Base-by-base conservation (phyloP, 1,139 yeast genomes). In the Protomyces inouyei region DNA sequence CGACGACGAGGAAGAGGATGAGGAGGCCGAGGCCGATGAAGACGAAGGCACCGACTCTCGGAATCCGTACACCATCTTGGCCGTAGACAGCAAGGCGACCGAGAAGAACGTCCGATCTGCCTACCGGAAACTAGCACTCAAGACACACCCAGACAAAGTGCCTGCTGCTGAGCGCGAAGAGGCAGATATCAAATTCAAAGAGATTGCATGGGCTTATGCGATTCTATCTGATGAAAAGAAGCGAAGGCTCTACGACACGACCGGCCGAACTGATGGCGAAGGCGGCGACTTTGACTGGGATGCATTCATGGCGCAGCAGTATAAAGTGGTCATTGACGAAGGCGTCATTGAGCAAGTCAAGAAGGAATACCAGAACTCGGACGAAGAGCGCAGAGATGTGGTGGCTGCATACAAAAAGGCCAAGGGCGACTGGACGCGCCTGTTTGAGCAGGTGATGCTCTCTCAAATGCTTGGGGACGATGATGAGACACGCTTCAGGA, bases 381-480 rank as follows among this genome's bases (percentile, higher is more conserved):
- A 76, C 3, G 95, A 89, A 71, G 97, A 90, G 72, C 75, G 74
- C 52, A 78, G 77, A 2, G 97, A 90, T 72, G 81, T 91, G 21
- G 68, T 84, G 51, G 80, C 82, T 59, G 81, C 82, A 61, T 87
- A 88, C 75, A 73, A 78, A 3, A 81, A 79, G 69, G 81, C 82
- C 67, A 82, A 86, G 35, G 96, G 96, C 4, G 88, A 88, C 71
- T 82, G 89, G 71, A 77, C 85, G 60, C 78, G 79, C 66, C 76
- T 90, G 16, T 87, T 89, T 72, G 96, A 88, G 73, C 79, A 80
- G 55, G 85, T 90, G 6, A 87, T 95, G 16, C 96, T 90, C 74
- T 80, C 87, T 61, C 91, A 86, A 68, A 81, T 85, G 60, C 63
- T 59, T 16, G 45, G 54, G 79, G 80, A 54, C n/a, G 82, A 78